Conservation (phyloP, 83 land plant genomes). For the Thuja plicata region DNA sequence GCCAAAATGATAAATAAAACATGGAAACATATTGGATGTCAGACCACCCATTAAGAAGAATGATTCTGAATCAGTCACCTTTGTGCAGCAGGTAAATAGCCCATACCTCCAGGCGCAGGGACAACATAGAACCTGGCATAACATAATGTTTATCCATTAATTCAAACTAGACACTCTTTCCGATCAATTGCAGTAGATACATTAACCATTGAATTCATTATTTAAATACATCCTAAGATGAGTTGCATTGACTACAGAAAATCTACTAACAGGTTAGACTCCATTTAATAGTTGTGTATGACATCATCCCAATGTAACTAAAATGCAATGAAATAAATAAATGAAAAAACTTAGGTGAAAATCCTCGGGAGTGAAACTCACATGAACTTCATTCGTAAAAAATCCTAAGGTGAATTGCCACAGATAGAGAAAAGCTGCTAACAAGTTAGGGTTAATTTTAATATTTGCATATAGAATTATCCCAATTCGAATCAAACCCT, state of each 20-base stretch:
- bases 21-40: background rate
- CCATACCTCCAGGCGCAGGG: constrained; percentile 80
- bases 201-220: background rate
- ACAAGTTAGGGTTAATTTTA: background rate
- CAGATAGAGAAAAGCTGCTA: background rate
- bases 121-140: constrained; percentile 72
- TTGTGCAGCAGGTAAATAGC: constrained; percentile 72
- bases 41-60: background rate
- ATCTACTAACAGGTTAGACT: background rate
- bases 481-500: background rate
- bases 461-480: background rate
- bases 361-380: too few relatives aligned
- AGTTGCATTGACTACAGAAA: background rate
- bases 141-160: background rate
- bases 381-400: too few relatives aligned
- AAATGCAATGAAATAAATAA: too few relatives aligned
- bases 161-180: background rate
- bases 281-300: background rate
- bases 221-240: background rate
- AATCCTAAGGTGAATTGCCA: background rate
- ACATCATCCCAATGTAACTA: too few relatives aligned
- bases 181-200: background rate
- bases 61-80: constrained; percentile 38
- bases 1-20: background rate
- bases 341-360: too few relatives aligned